Conservation (phyloP, 169 alveolate genomes). For the Cryptosporidium xiaoi region DNA sequence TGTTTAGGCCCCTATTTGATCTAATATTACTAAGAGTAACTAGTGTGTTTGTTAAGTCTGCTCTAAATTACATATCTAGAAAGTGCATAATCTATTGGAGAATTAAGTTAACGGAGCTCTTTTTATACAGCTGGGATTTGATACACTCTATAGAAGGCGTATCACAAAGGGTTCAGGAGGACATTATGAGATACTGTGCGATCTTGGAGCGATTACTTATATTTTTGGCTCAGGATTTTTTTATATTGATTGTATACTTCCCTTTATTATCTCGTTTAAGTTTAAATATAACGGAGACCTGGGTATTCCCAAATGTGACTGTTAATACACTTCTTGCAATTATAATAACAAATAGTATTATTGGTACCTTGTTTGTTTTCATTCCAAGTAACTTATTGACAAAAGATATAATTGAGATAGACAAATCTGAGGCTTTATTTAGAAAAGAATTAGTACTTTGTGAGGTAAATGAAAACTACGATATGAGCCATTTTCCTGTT, state of each 20-base stretch:
- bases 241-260: slow-evolving; percentile 22
- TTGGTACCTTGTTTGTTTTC: slow-evolving; percentile 11
- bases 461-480: slow-evolving; percentile 3
- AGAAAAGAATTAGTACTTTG: slow-evolving; percentile 46
- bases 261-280: slow-evolving; percentile 28
- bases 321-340: neutral
- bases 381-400: slow-evolving; percentile 40
- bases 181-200: slow-evolving; percentile 49
- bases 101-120: slow-evolving; percentile 17
- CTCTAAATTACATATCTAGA: slow-evolving; percentile 7
- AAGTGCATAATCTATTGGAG: slow-evolving; percentile 55
- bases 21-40: neutral
- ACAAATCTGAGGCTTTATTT: slow-evolving; percentile 43
- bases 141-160: slow-evolving; percentile 53
- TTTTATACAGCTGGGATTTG: slow-evolving; percentile 21
- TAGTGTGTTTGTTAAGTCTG: slow-evolving; percentile 6
- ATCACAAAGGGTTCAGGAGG: slow-evolving; percentile 64
- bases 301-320: slow-evolving; percentile 35
- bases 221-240: slow-evolving; percentile 19
- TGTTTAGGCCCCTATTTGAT: neutral
- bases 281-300: slow-evolving; percentile 6
- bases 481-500: neutral
- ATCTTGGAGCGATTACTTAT: slow-evolving; percentile 27
- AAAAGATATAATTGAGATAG: slow-evolving; percentile 14
- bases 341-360: neutral